phyloP scores from a whole-genome alignment of 2,329 filamentous ascomycete species.

The Fusarium coffeatum region DNA sequence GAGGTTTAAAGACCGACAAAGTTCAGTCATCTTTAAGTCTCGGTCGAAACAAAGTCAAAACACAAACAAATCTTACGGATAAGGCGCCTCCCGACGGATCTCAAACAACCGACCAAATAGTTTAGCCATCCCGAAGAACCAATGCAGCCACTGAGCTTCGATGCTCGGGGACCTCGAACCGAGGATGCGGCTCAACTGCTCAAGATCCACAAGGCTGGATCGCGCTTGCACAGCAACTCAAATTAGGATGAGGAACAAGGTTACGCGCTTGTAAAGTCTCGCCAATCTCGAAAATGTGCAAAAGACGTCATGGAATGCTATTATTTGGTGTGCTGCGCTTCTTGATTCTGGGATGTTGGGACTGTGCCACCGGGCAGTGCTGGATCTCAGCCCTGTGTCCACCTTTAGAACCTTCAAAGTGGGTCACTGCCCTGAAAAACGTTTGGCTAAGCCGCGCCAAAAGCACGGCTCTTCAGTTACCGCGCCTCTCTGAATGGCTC shows the following conservation, averaged over 20 bases:
- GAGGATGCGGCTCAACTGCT: constrained; percentile 23
- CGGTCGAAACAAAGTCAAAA: not conserved
- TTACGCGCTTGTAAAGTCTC: constrained; percentile 8
- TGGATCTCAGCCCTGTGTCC: constrained; percentile 36
- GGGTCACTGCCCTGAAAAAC: not conserved
- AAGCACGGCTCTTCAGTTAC: not conserved
- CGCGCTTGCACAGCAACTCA: constrained; percentile 14
- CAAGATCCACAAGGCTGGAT: not conserved
- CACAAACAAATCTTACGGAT: not conserved
- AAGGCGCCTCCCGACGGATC: not conserved
- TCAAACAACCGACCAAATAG: not conserved
- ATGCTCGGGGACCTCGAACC: constrained; percentile 5
- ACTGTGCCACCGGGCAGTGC: constrained; percentile 43
- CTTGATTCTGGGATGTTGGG: not conserved
- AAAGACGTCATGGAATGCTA: not conserved
- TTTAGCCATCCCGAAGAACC: constrained; percentile 22
- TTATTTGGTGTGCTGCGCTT: constrained; percentile 26
- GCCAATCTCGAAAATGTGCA: constrained; percentile 9
- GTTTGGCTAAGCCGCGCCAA: constrained; percentile 7
- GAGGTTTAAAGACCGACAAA: not conserved
- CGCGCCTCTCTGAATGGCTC: constrained; percentile 25
- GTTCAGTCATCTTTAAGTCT: not conserved
- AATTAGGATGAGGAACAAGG: constrained; percentile 16
- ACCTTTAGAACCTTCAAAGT: constrained; percentile 6
- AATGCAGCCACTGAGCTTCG: constrained; percentile 19